Base-by-base conservation (phyloP, 805 yeast species). In the Saccharomycopsis amapae region DNA sequence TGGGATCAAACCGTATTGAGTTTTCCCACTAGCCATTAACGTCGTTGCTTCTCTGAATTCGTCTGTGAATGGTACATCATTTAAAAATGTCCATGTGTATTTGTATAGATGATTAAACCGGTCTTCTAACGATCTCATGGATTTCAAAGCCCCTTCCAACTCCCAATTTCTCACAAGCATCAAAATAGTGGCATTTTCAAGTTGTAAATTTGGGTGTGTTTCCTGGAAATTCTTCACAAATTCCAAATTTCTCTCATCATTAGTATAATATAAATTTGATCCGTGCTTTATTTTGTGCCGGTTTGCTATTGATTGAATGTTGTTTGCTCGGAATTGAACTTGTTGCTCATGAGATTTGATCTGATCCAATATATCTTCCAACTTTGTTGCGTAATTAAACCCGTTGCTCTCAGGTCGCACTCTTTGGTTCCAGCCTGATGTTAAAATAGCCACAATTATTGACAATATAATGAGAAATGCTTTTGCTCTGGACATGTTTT, bases 131-230 rank as follows among this genome's bases (percentile, higher is more conserved):
- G 84, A 76, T 56, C 95, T 71, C 76, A 88, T 87, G 18, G 95
- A 76, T 37, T 63, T 59, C 38, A 88, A 62, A 0, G 93, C 95
- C 1, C 82, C 88, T 9, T 72, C 69, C 9, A 88, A 62, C 61
- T 88, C 97, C 65, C 73, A 69, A 60, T 88, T 88, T 45, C 97
- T 68, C 33, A 85, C 95, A 23, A 89, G 73, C 95, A 89, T 88
- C 45, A 89, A 72, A 23, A 89, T 61, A 0, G 95, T 82, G 3
- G 97, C 97, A 60, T 87, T 88, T 57, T 85, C 95, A 17, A 51
- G 59, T 1, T 85, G 81, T 35, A 65, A n/a, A 12, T 26, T 13
- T 4, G 13, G 4, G 40, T 35, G 26, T n/a, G 15, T 17, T 15
- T 20, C 18, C 17, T 33, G 12, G 20, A 30, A 30, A 25, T 32